Conservation (phyloP, 331 rosid species). For the Saraca asoca region DNA sequence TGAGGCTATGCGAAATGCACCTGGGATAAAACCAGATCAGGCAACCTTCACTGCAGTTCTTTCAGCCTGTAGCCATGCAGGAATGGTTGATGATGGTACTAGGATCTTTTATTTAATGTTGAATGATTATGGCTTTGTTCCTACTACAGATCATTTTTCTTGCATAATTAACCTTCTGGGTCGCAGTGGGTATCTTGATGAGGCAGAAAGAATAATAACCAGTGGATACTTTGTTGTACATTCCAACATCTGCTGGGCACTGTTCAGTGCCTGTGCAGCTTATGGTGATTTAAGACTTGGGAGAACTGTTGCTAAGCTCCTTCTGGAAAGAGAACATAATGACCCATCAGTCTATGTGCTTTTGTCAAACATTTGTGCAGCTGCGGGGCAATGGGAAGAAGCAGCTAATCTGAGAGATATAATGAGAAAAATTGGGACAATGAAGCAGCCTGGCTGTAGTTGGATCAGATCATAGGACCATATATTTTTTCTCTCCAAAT, state of each 20-base stretch:
- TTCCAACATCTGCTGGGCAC: slow-evolving; percentile 70
- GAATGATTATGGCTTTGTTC: slow-evolving; percentile 43
- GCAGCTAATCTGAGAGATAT: slow-evolving; percentile 65
- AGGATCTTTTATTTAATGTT: slow-evolving; percentile 63
- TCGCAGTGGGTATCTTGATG: slow-evolving; percentile 72
- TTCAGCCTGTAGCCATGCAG: slow-evolving; percentile 75
- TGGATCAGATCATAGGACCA: slow-evolving; percentile 56
- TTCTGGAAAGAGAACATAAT: slow-evolving; percentile 61
- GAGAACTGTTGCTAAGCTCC: slow-evolving; percentile 59
- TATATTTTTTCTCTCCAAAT: too few relatives aligned
- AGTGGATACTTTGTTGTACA: slow-evolving; percentile 53
- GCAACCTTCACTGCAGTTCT: slow-evolving; percentile 81
- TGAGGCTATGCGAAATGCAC: slow-evolving; percentile 51
- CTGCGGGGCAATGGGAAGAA: slow-evolving; percentile 81
- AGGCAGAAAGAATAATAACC: slow-evolving; percentile 61
- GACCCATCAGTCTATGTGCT: slow-evolving; percentile 77
- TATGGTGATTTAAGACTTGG: slow-evolving; percentile 71
- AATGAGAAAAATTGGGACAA: slow-evolving; percentile 47
- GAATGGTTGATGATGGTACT: slow-evolving; percentile 64
- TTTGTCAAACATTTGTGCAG: slow-evolving; percentile 73
- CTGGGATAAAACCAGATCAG: slow-evolving; percentile 55
- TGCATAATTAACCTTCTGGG: slow-evolving; percentile 77
- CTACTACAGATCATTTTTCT: slow-evolving; percentile 71
- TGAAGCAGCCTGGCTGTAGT: slow-evolving; percentile 70
- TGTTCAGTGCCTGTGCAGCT: slow-evolving; percentile 85